Percentiles rank a stretch among this genome's conserved stretches.
These are phyloP conservation scores for Boletus rufocinnamomeus DNA, from an alignment of 768 basidiomycete species.

Conservation along the genomic window DNA sequence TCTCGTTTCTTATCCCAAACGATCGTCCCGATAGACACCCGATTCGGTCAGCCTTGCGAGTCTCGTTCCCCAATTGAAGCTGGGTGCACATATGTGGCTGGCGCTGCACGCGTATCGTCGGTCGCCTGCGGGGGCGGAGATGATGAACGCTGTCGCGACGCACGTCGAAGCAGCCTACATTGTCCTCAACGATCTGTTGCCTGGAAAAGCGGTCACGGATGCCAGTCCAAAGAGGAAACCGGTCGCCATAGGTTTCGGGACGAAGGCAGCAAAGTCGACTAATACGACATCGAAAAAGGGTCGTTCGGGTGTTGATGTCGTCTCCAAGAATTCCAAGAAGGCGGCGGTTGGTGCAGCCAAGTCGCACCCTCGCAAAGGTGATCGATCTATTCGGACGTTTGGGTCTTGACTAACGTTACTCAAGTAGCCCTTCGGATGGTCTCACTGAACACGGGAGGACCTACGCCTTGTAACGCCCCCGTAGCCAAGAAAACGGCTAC, in stretches of 20 bases:
- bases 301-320: slow-evolving; percentile 27
- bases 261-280: slow-evolving; percentile 9
- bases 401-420: not conserved
- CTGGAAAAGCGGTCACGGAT: slow-evolving; percentile 16
- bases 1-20: not conserved
- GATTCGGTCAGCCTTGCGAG: slow-evolving; percentile 33
- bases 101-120: slow-evolving; percentile 69
- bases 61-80: slow-evolving; percentile 49
- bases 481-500: slow-evolving; percentile 1
- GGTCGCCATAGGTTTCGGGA: slow-evolving; percentile 23
- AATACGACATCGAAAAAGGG: slow-evolving; percentile 37
- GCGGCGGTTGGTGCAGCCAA: slow-evolving; percentile 40
- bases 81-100: slow-evolving; percentile 63
- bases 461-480: not conserved
- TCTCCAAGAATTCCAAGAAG: slow-evolving; percentile 15
- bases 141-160: slow-evolving; percentile 47
- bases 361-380: slow-evolving; percentile 46
- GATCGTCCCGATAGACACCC: slow-evolving; percentile 25
- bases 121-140: slow-evolving; percentile 39
- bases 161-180: slow-evolving; percentile 56
- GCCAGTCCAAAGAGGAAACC: slow-evolving; percentile 23
- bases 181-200: slow-evolving; percentile 45
- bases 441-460: slow-evolving; percentile 21
- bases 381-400: not conserved
- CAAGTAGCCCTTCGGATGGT: slow-evolving; percentile 15